Evolutionary conservation across 2,329 filamentous ascomycete species (phyloP), one percentile per base, ranked within the genome.

Genomic region (Sclerotinia nivalis): DNA sequence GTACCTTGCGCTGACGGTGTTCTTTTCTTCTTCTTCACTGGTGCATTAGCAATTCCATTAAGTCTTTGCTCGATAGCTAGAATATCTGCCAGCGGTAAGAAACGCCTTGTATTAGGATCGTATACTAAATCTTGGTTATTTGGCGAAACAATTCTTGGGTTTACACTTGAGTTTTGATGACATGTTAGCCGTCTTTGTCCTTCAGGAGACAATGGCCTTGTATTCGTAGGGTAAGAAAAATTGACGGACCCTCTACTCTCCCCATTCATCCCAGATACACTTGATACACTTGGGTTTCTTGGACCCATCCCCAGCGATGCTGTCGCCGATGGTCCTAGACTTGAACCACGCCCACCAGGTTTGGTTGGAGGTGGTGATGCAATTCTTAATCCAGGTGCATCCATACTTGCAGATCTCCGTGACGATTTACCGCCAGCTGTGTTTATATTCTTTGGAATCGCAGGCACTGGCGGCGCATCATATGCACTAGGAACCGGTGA

Each of bases 381-480:
- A n/a, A 78, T 62, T 54, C 77, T 75, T 64, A 74, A 71, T 22
- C 71, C 49, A 4, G 78, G 76, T n/a, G 81, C 74, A 71, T 82
- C 82, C 67, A 82, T 73, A 72, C 80, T 84, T n/a, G 76, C 70
- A 20, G 76, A 72, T 71, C 69, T 78, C 71, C 61, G 77, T 74
- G 75, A 77, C 34, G 72, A 73, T 47, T 72, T 74, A 69, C 71
- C 70, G 60, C 68, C n/a, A 74, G 68, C 18, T 31, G 76, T 73
- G 22, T 78, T 79, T 76, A 83, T 74, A 68, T 85, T 80, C 52
- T 84, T 81, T 4, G 92, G 93, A 37, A 97, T 84, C 5, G 85
- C 84, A 49, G 93, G 94, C 2, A 97, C 89, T 1, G 93, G 93
- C 43, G 93, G 93, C 66, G 87, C 84, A 75, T 87, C 82, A 64